Conservation (phyloP, 768 basidiomycete species). For the Serendipita sp. region DNA sequence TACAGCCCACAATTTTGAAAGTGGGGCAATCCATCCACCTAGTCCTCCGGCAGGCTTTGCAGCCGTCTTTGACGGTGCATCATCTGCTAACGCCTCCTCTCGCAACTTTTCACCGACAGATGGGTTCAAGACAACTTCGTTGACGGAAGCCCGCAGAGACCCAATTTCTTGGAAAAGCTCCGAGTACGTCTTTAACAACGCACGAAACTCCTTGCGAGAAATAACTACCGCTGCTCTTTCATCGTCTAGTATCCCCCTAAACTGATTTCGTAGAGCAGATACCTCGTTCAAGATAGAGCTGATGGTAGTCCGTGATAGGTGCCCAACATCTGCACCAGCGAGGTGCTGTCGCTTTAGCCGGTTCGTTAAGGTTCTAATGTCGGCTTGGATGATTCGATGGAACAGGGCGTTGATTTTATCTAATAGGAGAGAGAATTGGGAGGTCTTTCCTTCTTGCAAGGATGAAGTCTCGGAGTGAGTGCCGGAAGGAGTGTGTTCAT, state of each 20-base stretch:
- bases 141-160: conserved; percentile 62
- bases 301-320: conserved; percentile 72
- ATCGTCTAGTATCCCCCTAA: conserved; percentile 56
- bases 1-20: not conserved
- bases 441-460: conserved; percentile 28
- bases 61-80: conserved; percentile 21
- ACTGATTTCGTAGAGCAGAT: conserved; percentile 48
- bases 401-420: conserved; percentile 44
- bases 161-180: conserved; percentile 75
- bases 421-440: conserved; percentile 18
- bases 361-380: conserved; percentile 74
- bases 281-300: conserved; percentile 56
- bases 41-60: conserved; percentile 23
- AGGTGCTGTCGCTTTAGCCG: conserved; percentile 84
- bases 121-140: conserved; percentile 84
- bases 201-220: conserved; percentile 60
- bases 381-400: conserved; percentile 49
- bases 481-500: conserved; percentile 28
- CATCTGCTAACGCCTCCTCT: conserved; percentile 46
- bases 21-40: conserved; percentile 40
- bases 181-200: conserved; percentile 67
- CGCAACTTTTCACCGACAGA: conserved; percentile 51
- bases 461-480: conserved; percentile 64
- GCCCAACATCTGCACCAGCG: conserved; percentile 42
- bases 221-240: conserved; percentile 34